Percentiles rank a stretch among this genome's conserved stretches.
phyloP scores from a whole-genome alignment of 208 protist genomes.

The Herpetomonas samuelpessoai region DNA sequence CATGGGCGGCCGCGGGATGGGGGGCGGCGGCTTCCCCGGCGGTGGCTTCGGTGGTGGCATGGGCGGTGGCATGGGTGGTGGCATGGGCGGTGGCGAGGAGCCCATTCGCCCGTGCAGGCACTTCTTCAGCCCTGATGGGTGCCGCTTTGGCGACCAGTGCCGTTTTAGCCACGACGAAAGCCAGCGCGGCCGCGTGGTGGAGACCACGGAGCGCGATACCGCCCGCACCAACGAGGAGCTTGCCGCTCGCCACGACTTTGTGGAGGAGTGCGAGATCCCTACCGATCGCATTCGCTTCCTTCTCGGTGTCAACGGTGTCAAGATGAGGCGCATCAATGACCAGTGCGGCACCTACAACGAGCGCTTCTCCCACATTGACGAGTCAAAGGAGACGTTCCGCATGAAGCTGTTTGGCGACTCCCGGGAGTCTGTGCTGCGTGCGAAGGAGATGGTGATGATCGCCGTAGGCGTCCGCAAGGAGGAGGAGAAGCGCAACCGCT shows the following conservation, averaged over 20 bases:
- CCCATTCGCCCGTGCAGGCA: slow-evolving; percentile 59
- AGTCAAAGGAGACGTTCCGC: slow-evolving; percentile 53
- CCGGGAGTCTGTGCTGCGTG: slow-evolving; percentile 48
- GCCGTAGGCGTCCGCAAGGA: slow-evolving; percentile 57
- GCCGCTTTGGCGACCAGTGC: slow-evolving; percentile 81
- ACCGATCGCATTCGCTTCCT: slow-evolving; percentile 80
- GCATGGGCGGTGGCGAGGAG: slow-evolving; percentile 13
- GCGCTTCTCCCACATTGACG: slow-evolving; percentile 53
- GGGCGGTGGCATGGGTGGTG: not conserved
- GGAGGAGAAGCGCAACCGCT: slow-evolving; percentile 72
- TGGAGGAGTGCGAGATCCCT: slow-evolving; percentile 55
- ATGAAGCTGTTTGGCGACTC: slow-evolving; percentile 63
- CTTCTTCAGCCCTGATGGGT: slow-evolving; percentile 60
- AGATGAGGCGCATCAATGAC: slow-evolving; percentile 65
- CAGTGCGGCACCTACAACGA: slow-evolving; percentile 73
- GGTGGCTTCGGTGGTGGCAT: not conserved
- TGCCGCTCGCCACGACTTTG: slow-evolving; percentile 24
- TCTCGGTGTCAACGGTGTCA: slow-evolving; percentile 51
- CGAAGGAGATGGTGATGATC: slow-evolving; percentile 58
- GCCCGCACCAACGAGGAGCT: slow-evolving; percentile 16
- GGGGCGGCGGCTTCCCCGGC: slow-evolving; percentile 2
- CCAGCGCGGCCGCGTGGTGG: slow-evolving; percentile 25
- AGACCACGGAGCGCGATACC: slow-evolving; percentile 18
- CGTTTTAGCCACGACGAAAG: slow-evolving; percentile 72
- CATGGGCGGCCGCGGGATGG: slow-evolving; percentile 7